Conservation (phyloP, 1,284 basidiomycete genomes). For the Trichosporon asahii region DNA sequence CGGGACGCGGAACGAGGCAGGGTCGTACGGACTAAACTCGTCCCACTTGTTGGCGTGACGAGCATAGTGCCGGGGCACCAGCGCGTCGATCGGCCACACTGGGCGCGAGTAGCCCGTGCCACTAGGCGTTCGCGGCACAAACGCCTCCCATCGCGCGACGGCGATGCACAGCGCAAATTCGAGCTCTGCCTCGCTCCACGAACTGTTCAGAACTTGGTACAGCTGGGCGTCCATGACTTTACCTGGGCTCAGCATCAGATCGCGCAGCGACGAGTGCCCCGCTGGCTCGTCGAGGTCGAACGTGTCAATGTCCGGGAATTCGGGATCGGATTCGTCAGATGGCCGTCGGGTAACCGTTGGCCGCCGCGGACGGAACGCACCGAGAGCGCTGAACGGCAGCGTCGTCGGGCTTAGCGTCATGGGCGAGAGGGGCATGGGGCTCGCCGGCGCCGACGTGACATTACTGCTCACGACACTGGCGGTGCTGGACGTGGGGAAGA, state of each 20-base stretch:
- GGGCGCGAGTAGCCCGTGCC: slow-evolving; percentile 2
- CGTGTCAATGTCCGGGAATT: neutral
- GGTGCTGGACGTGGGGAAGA: neutral
- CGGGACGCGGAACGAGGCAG: slow-evolving; percentile 5
- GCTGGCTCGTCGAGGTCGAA: slow-evolving; percentile 5
- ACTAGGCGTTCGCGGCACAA: neutral
- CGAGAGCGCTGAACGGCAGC: slow-evolving; percentile 8
- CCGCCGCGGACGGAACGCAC: neutral
- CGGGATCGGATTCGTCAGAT: neutral
- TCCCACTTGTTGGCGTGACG: slow-evolving; percentile 1
- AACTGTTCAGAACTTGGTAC: neutral
- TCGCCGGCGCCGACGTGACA: neutral
- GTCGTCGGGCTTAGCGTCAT: slow-evolving; percentile 9
- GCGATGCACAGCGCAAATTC: neutral
- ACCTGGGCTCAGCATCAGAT: neutral
- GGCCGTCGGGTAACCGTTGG: neutral
- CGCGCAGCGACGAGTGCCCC: neutral
- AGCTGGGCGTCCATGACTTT: neutral
- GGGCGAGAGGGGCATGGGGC: slow-evolving; percentile 2
- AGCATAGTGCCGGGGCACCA: slow-evolving; percentile 5
- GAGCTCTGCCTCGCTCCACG: neutral
- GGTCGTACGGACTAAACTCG: slow-evolving; percentile 10
- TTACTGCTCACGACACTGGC: slow-evolving; percentile 3
- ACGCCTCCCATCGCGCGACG: slow-evolving; percentile 3
- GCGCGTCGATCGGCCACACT: slow-evolving; percentile 6